Percentiles rank a stretch among this genome's conserved stretches.
These are phyloP conservation scores for Geosmithia morbida DNA, from an alignment of 2,329 filamentous ascomycete genomes.

Conservation along the genomic window DNA sequence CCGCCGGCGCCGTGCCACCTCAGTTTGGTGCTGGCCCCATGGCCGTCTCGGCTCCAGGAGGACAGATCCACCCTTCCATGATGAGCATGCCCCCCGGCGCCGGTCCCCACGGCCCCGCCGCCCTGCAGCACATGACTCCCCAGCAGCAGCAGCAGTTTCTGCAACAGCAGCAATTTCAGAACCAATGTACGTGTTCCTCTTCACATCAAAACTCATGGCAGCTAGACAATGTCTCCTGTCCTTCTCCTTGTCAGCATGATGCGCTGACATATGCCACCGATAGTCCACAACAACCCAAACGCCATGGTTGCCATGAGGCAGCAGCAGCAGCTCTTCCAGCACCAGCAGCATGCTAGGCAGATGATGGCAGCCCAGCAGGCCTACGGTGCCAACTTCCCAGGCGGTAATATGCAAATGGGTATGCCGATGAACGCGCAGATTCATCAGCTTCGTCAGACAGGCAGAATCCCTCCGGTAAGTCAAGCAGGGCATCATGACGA, in stretches of 20 bases:
- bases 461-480: constrained; percentile 16
- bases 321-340: constrained; percentile 42
- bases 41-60: constrained; percentile 56
- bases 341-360: constrained; percentile 38
- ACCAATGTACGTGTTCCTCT: constrained; percentile 1
- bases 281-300: constrained; percentile 19
- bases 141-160: constrained; percentile 43
- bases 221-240: background rate
- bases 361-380: constrained; percentile 37
- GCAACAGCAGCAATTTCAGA: constrained; percentile 25
- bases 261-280: constrained; percentile 1
- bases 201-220: background rate
- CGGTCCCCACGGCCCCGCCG: constrained; percentile 47
- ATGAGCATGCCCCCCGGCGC: constrained; percentile 64
- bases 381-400: constrained; percentile 36
- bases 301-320: constrained; percentile 28
- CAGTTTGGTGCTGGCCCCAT: constrained; percentile 50
- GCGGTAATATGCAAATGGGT: constrained; percentile 32
- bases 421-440: constrained; percentile 34
- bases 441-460: constrained; percentile 29
- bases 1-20: constrained; percentile 50
- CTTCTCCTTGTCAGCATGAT: background rate
- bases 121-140: constrained; percentile 57
- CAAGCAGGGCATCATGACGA: background rate
- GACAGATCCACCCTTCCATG: constrained; percentile 60